Conservation (phyloP, 257 asterid species). For the Solanum pimpinellifolium region DNA sequence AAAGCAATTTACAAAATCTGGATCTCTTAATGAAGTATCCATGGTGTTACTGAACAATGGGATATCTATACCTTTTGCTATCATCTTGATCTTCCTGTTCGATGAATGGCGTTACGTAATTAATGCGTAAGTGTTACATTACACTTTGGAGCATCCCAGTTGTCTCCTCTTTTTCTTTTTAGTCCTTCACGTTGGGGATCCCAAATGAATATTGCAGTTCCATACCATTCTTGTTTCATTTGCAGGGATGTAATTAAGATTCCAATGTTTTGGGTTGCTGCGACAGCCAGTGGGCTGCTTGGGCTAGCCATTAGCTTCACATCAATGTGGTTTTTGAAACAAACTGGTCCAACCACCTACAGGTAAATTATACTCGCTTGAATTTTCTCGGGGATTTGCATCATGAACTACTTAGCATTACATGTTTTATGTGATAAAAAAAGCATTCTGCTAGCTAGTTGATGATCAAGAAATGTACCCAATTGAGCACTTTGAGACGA, state of each 20-base stretch:
- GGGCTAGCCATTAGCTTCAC: slow-evolving; percentile 46
- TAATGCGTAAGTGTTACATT: slow-evolving; percentile 15
- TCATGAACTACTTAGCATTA: not conserved
- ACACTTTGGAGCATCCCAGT: not conserved
- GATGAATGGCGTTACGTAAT: slow-evolving; percentile 31
- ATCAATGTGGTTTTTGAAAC: slow-evolving; percentile 41
- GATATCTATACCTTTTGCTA: slow-evolving; percentile 36
- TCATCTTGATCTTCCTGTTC: slow-evolving; percentile 26
- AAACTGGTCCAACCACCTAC: slow-evolving; percentile 44
- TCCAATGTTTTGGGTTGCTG: slow-evolving; percentile 40
- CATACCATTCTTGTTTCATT: not conserved
- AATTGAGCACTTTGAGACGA: not conserved
- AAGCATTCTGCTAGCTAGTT: not conserved
- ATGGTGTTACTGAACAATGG: slow-evolving; percentile 41
- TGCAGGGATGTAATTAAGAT: slow-evolving; percentile 23
- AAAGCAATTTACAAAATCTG: slow-evolving; percentile 32
- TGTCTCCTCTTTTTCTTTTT: not conserved
- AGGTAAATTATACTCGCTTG: slow-evolving; percentile 11
- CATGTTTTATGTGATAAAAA: not conserved
- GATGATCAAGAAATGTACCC: not conserved
- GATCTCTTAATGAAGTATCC: slow-evolving; percentile 39
- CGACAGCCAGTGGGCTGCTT: slow-evolving; percentile 40
- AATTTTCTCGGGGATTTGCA: not conserved
- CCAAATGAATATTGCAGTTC: not conserved
- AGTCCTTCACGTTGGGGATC: not conserved